Base-by-base conservation (phyloP, 352 stramenopile genomes). In the Pythium sp. region DNA sequence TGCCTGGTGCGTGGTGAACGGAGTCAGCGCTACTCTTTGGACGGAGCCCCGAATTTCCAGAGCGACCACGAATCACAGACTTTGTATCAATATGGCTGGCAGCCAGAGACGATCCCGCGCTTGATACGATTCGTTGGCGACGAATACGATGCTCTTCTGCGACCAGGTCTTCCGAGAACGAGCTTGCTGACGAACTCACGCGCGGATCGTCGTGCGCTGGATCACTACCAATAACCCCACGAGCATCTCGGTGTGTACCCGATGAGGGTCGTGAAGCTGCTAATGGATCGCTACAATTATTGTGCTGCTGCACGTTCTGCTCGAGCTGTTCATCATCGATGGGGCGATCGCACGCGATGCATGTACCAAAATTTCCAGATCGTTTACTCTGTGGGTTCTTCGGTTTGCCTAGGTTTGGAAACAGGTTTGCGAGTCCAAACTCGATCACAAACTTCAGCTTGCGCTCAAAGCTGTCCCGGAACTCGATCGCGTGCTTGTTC, bases 341-440 rank as follows among this genome's bases (percentile, higher is more conserved):
- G 18, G 82, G 82, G 0, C 82, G 80, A 36, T 91, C 79, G 22
- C 82, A 91, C 0, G 82, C 82, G 22, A 91, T 89, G 54, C 82
- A 91, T 4, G 82, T 89, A 0, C 80, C 79, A 7, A 80, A 65
- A n/a, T 78, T 62, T 0, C 72, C 69, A 3, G 69, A 57, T 9
- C 76, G 55, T 26, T 74, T 78, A 49, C 41, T 71, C 9, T 71
- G 65, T 1, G 79, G 69, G 26, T 81, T 74, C 24, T 69, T 74
- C 2, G 75, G 72, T 22, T 75, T 71, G 1, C 77, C 80, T 0
- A 68, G 49, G 55, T 88, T 91, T 0, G 82, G 79, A 47, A 91
- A 91, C 4, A 91, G 61, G 32, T 91, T 89, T 9, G 81, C 78
- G 26, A 91, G 75, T 1, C 82, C 80, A 43, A 87, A 89, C 59